Conservation (phyloP, 2,329 filamentous ascomycete genomes). For the Fusarium nisikadoi region DNA sequence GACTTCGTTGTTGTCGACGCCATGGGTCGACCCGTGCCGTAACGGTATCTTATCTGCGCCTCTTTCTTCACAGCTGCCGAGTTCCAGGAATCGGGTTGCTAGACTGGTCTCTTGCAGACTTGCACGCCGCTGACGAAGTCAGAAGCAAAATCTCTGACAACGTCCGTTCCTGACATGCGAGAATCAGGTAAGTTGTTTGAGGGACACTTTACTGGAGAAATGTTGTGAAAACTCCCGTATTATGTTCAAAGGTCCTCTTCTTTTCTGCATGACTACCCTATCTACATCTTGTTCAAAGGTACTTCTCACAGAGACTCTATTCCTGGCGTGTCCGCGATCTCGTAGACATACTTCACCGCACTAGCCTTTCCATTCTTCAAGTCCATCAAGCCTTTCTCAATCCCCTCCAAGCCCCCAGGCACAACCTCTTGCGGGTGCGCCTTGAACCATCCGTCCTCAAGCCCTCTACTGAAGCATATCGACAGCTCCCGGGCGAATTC, state of each 20-base stretch:
- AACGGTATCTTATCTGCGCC: neutral
- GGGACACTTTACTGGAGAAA: rapidly evolving
- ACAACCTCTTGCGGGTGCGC: conserved; percentile 23
- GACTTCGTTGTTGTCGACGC: neutral
- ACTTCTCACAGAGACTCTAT: neutral
- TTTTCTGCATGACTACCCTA: neutral
- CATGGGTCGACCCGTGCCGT: neutral
- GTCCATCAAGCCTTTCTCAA: neutral
- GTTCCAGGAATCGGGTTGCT: rapidly evolving
- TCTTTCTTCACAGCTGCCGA: neutral
- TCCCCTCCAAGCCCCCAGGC: conserved; percentile 9
- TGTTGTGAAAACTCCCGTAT: rapidly evolving
- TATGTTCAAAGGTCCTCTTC: rapidly evolving
- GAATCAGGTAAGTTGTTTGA: rapidly evolving
- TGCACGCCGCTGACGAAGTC: rapidly evolving
- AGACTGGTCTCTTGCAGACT: rapidly evolving
- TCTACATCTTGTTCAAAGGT: rapidly evolving
- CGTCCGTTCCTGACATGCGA: too few relatives aligned
- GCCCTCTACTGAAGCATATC: conserved; percentile 1
- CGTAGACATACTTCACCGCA: conserved; percentile 25
- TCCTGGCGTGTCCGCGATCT: conserved; percentile 17
- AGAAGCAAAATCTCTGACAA: neutral
- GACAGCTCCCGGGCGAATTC: conserved; percentile 1
- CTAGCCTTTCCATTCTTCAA: conserved; percentile 15
- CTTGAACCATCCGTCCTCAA: conserved; percentile 19